A percentile compares a stretch with the other conserved stretches of the same genome.
Conservation (phyloP, 1,284 basidiomycete genomes). For the Ceratobasidium sp. region DNA sequence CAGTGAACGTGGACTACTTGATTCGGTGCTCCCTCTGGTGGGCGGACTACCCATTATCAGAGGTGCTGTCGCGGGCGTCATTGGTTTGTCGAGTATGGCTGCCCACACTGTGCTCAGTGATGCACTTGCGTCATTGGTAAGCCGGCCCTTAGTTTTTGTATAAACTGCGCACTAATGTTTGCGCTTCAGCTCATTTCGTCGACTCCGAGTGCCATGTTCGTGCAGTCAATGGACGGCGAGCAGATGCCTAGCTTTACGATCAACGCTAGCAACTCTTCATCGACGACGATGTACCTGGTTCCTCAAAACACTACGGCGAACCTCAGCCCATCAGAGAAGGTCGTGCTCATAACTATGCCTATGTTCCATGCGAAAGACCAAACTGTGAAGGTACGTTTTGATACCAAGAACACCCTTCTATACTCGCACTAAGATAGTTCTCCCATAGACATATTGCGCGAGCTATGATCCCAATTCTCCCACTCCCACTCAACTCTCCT, state of each 20-base stretch:
- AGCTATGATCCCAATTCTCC: conserved; percentile 32
- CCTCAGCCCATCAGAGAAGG: conserved; percentile 31
- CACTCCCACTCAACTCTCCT: conserved; percentile 20
- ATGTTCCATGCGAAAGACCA: conserved; percentile 28
- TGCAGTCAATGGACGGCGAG: conserved; percentile 21
- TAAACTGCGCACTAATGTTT: background rate
- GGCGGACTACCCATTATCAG: conserved; percentile 16
- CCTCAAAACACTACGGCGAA: conserved; percentile 26
- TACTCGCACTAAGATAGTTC: background rate
- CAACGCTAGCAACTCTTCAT: conserved; percentile 40
- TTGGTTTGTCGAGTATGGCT: conserved; percentile 1
- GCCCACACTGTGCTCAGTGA: conserved; percentile 35
- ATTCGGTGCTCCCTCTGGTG: conserved; percentile 20
- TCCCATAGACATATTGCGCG: conserved; percentile 23
- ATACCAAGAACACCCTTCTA: background rate
- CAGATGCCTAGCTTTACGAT: conserved; percentile 31
- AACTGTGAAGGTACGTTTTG: conserved; percentile 17
- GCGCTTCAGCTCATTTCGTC: conserved; percentile 24
- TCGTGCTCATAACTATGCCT: conserved; percentile 24
- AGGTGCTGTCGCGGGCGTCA: conserved; percentile 11
- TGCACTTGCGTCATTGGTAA: conserved; percentile 22
- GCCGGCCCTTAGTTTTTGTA: background rate
- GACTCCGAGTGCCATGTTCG: conserved; percentile 11
- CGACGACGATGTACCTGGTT: conserved; percentile 40
- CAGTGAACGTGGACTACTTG: conserved; percentile 18